Base-by-base conservation (phyloP, 2,329 filamentous ascomycete genomes). In the Penicillium griseofulvum region DNA sequence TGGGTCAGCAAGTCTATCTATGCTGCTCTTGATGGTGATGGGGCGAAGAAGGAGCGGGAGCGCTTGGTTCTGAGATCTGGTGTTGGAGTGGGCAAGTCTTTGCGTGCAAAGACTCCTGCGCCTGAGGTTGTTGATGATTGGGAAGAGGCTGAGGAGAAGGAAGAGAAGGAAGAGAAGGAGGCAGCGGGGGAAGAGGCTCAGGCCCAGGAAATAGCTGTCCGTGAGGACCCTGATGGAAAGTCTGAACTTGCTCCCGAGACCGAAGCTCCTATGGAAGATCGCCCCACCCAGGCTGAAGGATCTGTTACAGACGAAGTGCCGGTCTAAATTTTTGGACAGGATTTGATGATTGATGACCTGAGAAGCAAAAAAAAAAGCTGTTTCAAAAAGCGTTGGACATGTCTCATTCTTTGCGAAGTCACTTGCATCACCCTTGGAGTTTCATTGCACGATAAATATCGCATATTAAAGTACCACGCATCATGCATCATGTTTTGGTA, bases 91-190 rank as follows among this genome's bases (percentile, higher is more conserved):
- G 64, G 63, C 10, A 74, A 70, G 55, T 62, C 68, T 51, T 48
- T 65, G 38, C 63, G 59, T 47, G 61, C 57, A 33, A 55, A 62
- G 41, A 52, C 63, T 4, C 53, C 63, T 49, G 59, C 70, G 7
- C 63, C 60, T 14, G 65, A 73, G 24, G 72, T 79, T 24, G 74
- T 69, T 11, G 78, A 80, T 60, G 74, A 73, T 58, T 80, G 77
- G 76, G 77, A 79, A 52, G 73, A 76, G 44, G 74, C 76, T 45
- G 73, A 71, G 45, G 74, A 76, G 34, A 76, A 76, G 46, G 70
- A 8, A 2, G 70, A 76, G 46, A 70, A 8, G 8, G 70, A 76
- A 41, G 73, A 77, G 52, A 73, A 71, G 43, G 74, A 78, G 38
- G 76, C 79, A 36, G 57, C 69, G 54, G 64, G 66, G 17, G 70